phyloP scores from a whole-genome alignment of 352 stramenopile genomes.

The Phytophthora hybrid region DNA sequence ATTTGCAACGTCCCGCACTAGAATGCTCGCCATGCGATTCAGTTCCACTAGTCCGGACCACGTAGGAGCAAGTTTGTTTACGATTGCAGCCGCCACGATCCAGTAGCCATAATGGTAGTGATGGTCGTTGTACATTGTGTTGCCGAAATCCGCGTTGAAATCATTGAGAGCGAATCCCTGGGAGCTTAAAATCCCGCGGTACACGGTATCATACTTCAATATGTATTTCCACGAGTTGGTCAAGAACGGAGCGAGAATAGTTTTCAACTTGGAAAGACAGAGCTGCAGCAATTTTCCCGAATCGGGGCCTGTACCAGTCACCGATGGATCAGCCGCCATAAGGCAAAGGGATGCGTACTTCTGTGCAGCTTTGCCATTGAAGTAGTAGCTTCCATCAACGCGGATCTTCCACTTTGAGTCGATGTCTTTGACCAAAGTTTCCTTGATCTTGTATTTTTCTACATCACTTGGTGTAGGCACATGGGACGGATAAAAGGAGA shows the following conservation, averaged over 20 bases:
- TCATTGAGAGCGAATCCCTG: conserved; percentile 40
- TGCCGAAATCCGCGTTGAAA: conserved; percentile 46
- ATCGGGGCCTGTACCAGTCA: conserved; percentile 23
- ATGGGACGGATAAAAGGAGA: conserved; percentile 45
- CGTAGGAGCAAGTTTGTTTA: conserved; percentile 33
- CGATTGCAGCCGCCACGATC: conserved; percentile 34
- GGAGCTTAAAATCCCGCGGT: conserved; percentile 44
- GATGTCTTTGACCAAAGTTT: conserved; percentile 39
- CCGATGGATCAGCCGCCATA: conserved; percentile 33
- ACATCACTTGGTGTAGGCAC: conserved; percentile 16
- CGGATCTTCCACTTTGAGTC: conserved; percentile 28
- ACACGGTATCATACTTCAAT: conserved; percentile 42
- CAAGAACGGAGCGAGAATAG: conserved; percentile 33
- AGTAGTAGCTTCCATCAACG: conserved; percentile 45
- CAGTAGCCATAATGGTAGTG: conserved; percentile 51
- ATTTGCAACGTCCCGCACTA: conserved; percentile 42
- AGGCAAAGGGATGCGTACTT: conserved; percentile 51
- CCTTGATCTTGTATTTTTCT: conserved; percentile 27
- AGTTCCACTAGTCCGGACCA: conserved; percentile 25
- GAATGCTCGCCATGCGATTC: conserved; percentile 32
- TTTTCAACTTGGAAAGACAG: conserved; percentile 37
- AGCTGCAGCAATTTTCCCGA: neutral
- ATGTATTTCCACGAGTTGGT: conserved; percentile 39
- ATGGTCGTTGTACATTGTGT: conserved; percentile 52
- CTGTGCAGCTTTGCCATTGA: conserved; percentile 45